Percentiles rank a stretch among this genome's conserved stretches.
These are phyloP conservation scores for Calonectria pseudoreteaudii DNA, from an alignment of 2,329 filamentous ascomycete genomes.

Conservation along the genomic window DNA sequence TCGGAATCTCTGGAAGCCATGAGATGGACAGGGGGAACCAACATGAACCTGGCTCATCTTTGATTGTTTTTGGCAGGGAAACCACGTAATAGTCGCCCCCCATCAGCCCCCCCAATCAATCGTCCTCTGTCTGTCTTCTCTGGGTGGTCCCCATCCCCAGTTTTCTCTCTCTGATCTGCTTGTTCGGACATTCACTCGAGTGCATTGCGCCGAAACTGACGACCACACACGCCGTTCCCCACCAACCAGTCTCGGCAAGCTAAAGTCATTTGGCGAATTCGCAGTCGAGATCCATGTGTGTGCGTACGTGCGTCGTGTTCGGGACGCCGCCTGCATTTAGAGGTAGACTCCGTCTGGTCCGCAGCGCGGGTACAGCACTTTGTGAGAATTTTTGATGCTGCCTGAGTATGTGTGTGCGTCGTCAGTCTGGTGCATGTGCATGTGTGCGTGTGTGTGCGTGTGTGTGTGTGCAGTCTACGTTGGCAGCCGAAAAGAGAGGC, in stretches of 20 bases:
- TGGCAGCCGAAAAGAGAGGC: background rate
- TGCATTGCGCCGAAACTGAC: slow-evolving; percentile 9
- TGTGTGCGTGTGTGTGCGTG: background rate
- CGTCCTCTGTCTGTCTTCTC: background rate
- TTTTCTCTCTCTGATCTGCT: background rate
- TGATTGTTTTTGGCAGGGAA: slow-evolving; percentile 20
- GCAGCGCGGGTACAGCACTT: background rate
- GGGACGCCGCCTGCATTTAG: background rate
- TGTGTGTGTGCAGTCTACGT: background rate
- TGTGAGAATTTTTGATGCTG: background rate
- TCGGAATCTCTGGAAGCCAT: slow-evolving; percentile 1
- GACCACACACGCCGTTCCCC: slow-evolving; percentile 10
- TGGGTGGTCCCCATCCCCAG: background rate
- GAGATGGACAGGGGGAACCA: slow-evolving; percentile 12
- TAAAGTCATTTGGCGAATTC: background rate
- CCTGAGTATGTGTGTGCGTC: background rate
- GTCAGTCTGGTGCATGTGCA: background rate
- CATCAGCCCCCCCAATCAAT: background rate
- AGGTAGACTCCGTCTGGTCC: background rate
- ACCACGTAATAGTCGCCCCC: slow-evolving; percentile 13
- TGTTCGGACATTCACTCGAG: background rate
- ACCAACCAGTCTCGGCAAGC: slow-evolving; percentile 18
- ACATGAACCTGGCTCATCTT: background rate
- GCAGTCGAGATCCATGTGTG: background rate
- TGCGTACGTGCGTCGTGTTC: slow-evolving; percentile 15